Base-by-base conservation (phyloP, 139 green algal genomes). In the Tetraselmis striata region DNA sequence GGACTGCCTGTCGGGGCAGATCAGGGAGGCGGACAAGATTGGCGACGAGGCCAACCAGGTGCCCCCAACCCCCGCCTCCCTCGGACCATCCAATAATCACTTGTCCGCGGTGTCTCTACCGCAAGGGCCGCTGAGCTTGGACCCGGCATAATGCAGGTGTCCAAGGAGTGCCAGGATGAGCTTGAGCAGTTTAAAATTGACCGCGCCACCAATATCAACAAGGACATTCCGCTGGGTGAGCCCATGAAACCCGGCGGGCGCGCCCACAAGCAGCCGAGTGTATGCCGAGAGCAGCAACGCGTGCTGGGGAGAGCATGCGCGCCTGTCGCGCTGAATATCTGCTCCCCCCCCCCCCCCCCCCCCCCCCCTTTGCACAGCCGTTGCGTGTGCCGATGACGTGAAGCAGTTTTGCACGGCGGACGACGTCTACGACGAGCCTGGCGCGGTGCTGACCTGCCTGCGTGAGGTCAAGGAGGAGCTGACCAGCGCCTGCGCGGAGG, bases 201-300 rank as follows among this genome's bases (percentile, higher is more conserved):
- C 28, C 79, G 88, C 5, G 91, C 90, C 79, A 88, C 79, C 26
- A 97, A 97, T 85, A 93, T 97, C 84, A 95, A 95, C 83, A 85
- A 86, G 29, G 93, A 98, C 80, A 81, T 96, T 2, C 87, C 90
- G 0, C 85, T 98, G 28, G 92, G 90, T 94, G 77, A 75, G 86
- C 45, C 5, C 45, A 67, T 18, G n/a, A n/a, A n/a, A n/a, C n/a
- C n/a, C n/a, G n/a, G n/a, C n/a, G n/a, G n/a, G n/a, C n/a, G 26
- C 23, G 31, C 30, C n/a, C n/a, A n/a, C n/a, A n/a, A n/a, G 84
- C 83, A 93, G 90, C 92, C 28, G 85, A 87, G 81, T 77, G 2
- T 92, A 97, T 81, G 90, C 91, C 2, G 83, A 88, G 1, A 92
- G 92, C 83, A 89, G 87, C 74, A 79, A 90, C 27, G n/a, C n/a